Conservation (phyloP, 2,329 filamentous ascomycete genomes). For the Trichoderma brevicompactum region DNA sequence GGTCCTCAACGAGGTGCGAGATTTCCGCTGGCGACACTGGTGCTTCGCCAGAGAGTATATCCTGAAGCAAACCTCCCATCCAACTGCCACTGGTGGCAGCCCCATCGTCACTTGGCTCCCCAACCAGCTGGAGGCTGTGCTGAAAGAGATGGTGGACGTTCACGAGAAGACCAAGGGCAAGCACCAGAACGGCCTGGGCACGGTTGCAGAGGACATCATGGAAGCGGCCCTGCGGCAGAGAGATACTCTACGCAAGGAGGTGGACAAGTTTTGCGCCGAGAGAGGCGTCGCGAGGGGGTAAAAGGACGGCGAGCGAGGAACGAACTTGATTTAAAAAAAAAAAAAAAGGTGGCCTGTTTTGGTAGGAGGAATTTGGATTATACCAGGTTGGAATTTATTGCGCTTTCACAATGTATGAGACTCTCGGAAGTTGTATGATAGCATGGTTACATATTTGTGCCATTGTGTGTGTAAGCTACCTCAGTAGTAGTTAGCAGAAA, state of each 20-base stretch:
- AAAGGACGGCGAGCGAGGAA: background rate
- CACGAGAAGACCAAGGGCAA: conserved; percentile 50
- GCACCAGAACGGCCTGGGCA: conserved; percentile 50
- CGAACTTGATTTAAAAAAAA: background rate
- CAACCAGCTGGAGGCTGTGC: conserved; percentile 76
- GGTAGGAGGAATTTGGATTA: background rate
- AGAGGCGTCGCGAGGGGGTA: conserved; percentile 47
- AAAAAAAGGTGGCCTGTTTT: background rate
- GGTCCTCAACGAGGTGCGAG: conserved; percentile 74
- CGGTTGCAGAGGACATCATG: conserved; percentile 64
- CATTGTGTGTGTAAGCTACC: background rate
- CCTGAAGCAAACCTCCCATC: conserved; percentile 74
- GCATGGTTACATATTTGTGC: background rate
- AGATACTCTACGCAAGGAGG: conserved; percentile 71
- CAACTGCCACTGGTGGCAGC: conserved; percentile 78
- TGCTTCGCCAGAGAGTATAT: conserved; percentile 86
- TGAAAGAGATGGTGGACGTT: conserved; percentile 69
- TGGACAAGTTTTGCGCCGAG: conserved; percentile 73
- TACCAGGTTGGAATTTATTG: conserved; percentile 8
- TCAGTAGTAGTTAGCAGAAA: background rate
- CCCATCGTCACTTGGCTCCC: conserved; percentile 85
- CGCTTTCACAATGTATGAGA: background rate
- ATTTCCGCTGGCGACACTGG: conserved; percentile 85
- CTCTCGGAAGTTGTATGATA: conserved; percentile 2
- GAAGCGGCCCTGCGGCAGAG: conserved; percentile 66